Conservation (phyloP, 176 grass and related monocot genomes). For the Carex kokanica region DNA sequence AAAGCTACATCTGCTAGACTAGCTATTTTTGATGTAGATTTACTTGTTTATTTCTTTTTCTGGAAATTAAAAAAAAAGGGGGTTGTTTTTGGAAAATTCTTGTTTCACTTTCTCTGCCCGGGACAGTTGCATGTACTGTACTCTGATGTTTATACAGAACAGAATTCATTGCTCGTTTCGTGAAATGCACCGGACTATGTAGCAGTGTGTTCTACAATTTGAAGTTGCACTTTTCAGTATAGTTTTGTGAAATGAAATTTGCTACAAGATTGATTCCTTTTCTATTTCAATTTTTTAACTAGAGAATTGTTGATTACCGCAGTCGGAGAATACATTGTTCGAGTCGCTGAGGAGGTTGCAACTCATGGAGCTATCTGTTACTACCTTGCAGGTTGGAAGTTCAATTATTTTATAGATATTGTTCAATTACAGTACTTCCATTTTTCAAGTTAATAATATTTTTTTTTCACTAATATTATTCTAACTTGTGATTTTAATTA, state of each 20-base stretch:
- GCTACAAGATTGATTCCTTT: not conserved
- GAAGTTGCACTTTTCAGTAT: no score
- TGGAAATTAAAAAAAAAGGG: not conserved
- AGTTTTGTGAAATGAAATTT: conserved; percentile 8
- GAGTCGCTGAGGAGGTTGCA: conserved; percentile 87
- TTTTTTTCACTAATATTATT: conserved; percentile 9
- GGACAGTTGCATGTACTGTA: not conserved
- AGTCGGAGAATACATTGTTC: conserved; percentile 74
- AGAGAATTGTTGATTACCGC: conserved; percentile 9
- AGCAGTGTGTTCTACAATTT: not conserved
- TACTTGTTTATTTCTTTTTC: conserved; percentile 16
- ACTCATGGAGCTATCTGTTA: conserved; percentile 76
- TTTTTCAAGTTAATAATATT: not conserved
- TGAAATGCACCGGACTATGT: not conserved
- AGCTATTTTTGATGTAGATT: not conserved
- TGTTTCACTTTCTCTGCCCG: not conserved
- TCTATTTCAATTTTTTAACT: not conserved
- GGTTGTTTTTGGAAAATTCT: conserved; percentile 7
- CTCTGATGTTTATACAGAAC: conserved; percentile 6
- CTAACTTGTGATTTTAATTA: conserved; percentile 14
- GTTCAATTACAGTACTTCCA: not conserved
- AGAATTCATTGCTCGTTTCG: not conserved
- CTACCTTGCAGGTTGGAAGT: conserved; percentile 56
- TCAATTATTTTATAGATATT: not conserved
- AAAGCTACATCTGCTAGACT: not conserved